Percentiles rank a stretch among this genome's conserved stretches.
These are phyloP conservation scores for Capronia coronata DNA, from an alignment of 2,329 filamentous ascomycete species.

Conservation along the genomic window DNA sequence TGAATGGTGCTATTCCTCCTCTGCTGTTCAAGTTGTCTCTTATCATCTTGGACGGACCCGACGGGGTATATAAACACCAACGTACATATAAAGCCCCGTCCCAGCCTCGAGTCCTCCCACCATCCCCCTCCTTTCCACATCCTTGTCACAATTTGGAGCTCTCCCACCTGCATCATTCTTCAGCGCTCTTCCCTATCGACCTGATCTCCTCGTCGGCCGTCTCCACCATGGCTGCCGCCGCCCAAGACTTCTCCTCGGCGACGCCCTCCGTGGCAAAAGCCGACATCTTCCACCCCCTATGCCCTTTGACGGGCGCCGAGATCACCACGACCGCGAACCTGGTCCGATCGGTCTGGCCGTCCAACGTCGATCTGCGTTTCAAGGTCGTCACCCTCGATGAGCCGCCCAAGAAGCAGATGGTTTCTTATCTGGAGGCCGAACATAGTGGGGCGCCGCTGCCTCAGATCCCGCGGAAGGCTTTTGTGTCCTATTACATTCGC, in stretches of 20 bases:
- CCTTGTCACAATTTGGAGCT: too few relatives aligned
- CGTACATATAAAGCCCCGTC: too few relatives aligned
- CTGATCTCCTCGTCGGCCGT: too few relatives aligned
- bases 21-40: too few relatives aligned
- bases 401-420: slow-evolving; percentile 53
- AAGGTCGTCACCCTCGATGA: slow-evolving; percentile 64
- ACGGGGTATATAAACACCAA: too few relatives aligned
- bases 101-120: too few relatives aligned
- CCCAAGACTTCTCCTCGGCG: slow-evolving; percentile 19
- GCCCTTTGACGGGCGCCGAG: slow-evolving; percentile 30
- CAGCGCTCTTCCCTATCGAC: too few relatives aligned
- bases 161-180: too few relatives aligned
- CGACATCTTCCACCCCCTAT: slow-evolving; percentile 29
- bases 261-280: slow-evolving; percentile 19
- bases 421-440: slow-evolving; percentile 60
- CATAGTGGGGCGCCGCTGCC: slow-evolving; percentile 46
- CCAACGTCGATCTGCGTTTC: slow-evolving; percentile 41
- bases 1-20: too few relatives aligned
- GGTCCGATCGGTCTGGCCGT: slow-evolving; percentile 29
- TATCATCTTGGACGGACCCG: too few relatives aligned
- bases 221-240: slow-evolving; percentile 18
- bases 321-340: slow-evolving; percentile 29
- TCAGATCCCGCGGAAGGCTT: slow-evolving; percentile 48
- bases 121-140: too few relatives aligned
- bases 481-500: slow-evolving; percentile 45